Percentiles rank a stretch among this genome's conserved stretches.
These are phyloP conservation scores for Zymoseptoria pseudotritici DNA, from an alignment of 2,329 filamentous ascomycete genomes.

Conservation along the genomic window DNA sequence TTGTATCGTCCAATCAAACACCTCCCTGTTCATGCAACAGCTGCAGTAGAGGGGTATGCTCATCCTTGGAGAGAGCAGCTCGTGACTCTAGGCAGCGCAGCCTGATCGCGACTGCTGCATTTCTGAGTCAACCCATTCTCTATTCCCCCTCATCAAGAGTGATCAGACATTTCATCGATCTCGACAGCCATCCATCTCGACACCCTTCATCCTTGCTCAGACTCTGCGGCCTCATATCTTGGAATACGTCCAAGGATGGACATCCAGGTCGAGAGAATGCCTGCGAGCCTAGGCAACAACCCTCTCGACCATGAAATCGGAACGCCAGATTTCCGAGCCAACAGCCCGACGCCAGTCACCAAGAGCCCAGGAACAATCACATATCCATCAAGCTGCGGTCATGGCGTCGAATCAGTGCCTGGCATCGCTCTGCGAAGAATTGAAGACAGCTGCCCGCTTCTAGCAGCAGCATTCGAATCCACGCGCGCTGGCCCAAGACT, in stretches of 20 bases:
- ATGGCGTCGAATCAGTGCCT: slow-evolving; percentile 26
- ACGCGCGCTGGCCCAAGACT: slow-evolving; percentile 27
- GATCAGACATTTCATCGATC: too few species aligned
- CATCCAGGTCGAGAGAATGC: background rate
- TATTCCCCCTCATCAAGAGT: too few species aligned
- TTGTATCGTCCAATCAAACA: too few species aligned
- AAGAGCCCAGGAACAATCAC: slow-evolving; percentile 14
- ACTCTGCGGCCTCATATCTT: background rate
- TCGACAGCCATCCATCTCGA: too few species aligned
- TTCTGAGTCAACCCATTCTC: too few species aligned
- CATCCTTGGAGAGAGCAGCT: too few species aligned
- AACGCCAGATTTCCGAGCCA: background rate
- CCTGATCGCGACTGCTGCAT: too few species aligned
- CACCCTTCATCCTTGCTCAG: background rate
- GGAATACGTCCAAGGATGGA: background rate
- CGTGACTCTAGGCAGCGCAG: too few species aligned
- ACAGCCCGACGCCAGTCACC: background rate
- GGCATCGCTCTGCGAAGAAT: slow-evolving; percentile 30
- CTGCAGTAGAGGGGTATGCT: too few species aligned
- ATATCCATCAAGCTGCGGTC: slow-evolving; percentile 27
- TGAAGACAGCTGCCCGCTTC: slow-evolving; percentile 31
- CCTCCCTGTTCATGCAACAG: too few species aligned
- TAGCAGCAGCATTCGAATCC: slow-evolving; percentile 36
- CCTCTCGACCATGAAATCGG: background rate
- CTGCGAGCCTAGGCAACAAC: background rate